Percentiles rank a stretch among this genome's conserved stretches.
These are phyloP conservation scores for Gnetum montanum DNA, from an alignment of 75 land plant species.

Conservation along the genomic window DNA sequence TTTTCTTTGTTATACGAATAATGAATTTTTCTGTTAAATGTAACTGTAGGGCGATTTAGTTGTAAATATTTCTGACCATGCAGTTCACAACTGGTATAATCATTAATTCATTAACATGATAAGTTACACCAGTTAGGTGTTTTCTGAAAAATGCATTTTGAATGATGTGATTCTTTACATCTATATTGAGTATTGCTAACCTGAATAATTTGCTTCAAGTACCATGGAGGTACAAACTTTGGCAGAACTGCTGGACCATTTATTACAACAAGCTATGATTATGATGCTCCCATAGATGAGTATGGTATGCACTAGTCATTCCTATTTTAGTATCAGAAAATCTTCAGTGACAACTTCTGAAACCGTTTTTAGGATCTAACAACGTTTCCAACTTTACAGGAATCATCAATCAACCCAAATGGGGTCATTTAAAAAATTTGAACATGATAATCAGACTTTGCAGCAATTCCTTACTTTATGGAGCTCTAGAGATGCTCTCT, in stretches of 20 bases:
- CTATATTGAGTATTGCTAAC: too few relatives aligned
- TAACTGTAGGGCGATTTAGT: too few relatives aligned
- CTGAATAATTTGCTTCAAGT: too few relatives aligned
- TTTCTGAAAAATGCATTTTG: too few relatives aligned
- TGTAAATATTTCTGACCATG: too few relatives aligned
- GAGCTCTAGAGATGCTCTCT: conserved; percentile 3
- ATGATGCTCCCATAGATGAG: conserved; percentile 33
- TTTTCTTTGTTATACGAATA: too few relatives aligned
- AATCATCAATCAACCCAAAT: conserved; percentile 19
- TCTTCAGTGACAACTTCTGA: too few relatives aligned
- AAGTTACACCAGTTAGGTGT: too few relatives aligned
- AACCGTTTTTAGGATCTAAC: neutral
- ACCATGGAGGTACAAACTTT: conserved; percentile 42
- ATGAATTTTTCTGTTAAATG: too few relatives aligned
- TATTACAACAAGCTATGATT: conserved; percentile 37
- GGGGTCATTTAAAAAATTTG: conserved; percentile 24
- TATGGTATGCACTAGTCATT: conserved; percentile 5
- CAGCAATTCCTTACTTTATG: conserved; percentile 14
- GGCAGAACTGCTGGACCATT: conserved; percentile 45
- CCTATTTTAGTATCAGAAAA: neutral
- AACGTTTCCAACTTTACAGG: neutral
- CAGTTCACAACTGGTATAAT: too few relatives aligned
- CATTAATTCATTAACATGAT: too few relatives aligned
- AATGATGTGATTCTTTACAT: too few relatives aligned
- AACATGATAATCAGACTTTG: conserved; percentile 15